Evolutionary conservation across 169 alveolate genomes (phyloP).

Genomic region (Eimeria brunetti): DNA sequence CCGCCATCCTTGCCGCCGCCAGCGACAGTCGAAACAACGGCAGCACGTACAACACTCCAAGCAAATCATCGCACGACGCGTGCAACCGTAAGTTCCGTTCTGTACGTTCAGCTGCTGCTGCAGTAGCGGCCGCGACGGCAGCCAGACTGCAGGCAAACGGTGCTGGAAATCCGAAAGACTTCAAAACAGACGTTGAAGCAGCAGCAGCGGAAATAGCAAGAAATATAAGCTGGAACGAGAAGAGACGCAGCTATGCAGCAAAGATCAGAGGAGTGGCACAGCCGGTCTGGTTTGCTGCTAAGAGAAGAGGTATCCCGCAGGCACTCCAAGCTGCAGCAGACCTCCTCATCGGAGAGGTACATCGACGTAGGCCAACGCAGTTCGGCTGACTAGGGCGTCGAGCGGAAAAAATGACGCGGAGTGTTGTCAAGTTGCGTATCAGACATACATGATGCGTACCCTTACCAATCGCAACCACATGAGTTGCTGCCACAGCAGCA

Average conservation of each 20-base stretch:
- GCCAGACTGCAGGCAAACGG: constrained; percentile 35
- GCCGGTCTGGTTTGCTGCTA: constrained; percentile 70
- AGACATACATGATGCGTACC: background rate
- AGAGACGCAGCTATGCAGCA: constrained; percentile 65
- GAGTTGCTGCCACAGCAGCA: background rate
- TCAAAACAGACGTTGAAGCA: constrained; percentile 20
- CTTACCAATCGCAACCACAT: background rate
- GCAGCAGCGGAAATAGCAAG: constrained; percentile 63
- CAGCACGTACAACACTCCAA: constrained; percentile 50
- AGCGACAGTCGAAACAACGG: constrained; percentile 1
- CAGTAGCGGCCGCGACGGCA: constrained; percentile 63
- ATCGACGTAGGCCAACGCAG: constrained; percentile 17
- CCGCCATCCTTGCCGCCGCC: constrained; percentile 22
- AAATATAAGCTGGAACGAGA: constrained; percentile 65
- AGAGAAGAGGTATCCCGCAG: constrained; percentile 69
- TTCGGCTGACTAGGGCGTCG: background rate
- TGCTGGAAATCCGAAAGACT: background rate
- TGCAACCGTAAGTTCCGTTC: constrained; percentile 34
- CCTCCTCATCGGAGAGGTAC: constrained; percentile 38
- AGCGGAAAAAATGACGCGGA: background rate
- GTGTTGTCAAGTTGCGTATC: background rate
- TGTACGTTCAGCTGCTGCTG: constrained; percentile 54
- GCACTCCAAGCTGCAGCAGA: constrained; percentile 58
- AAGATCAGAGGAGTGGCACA: constrained; percentile 49
- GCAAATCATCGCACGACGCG: constrained; percentile 65